These are phyloP conservation scores for Cryptococcus sp. DNA, from an alignment of 1,284 basidiomycete species.

Conservation along the genomic window DNA sequence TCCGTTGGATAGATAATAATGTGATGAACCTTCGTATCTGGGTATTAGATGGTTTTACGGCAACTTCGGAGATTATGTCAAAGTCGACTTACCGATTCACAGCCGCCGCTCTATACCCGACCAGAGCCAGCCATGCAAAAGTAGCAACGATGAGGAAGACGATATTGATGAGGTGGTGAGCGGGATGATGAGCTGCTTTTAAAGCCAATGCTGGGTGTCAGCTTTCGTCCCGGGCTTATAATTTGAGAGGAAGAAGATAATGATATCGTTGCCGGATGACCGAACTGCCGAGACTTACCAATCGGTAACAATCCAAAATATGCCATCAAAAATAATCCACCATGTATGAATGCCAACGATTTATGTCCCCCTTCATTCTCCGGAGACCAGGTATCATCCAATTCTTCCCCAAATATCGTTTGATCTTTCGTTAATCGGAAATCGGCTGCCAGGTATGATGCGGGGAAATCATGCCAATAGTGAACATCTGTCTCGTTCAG, in stretches of 20 bases:
- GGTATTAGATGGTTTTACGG: too few relatives aligned
- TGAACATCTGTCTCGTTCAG: slow-evolving; percentile 38
- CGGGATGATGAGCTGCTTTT: slow-evolving; percentile 33
- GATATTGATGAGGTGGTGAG: slow-evolving; percentile 32
- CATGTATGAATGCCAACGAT: slow-evolving; percentile 32
- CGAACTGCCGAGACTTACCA: slow-evolving; percentile 16
- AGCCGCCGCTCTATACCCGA: slow-evolving; percentile 34
- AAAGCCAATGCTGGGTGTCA: slow-evolving; percentile 29
- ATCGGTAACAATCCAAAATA: slow-evolving; percentile 41
- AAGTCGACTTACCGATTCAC: slow-evolving; percentile 37
- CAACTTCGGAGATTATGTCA: background rate
- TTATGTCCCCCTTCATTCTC: slow-evolving; percentile 25
- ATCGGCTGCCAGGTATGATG: slow-evolving; percentile 37
- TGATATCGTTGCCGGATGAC: background rate
- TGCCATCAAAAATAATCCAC: slow-evolving; percentile 23
- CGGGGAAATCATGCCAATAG: slow-evolving; percentile 34
- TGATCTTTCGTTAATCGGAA: slow-evolving; percentile 33
- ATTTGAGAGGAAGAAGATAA: background rate
- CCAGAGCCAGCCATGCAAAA: slow-evolving; percentile 39
- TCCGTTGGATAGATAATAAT: slow-evolving; percentile 28
- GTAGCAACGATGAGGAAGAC: slow-evolving; percentile 27
- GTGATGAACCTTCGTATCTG: slow-evolving; percentile 40
- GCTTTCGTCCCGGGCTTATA: background rate
- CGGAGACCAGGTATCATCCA: slow-evolving; percentile 30
- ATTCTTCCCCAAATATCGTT: slow-evolving; percentile 39